phyloP scores from a whole-genome alignment of 2,329 filamentous ascomycete genomes.

The Davidsoniella virescens region DNA sequence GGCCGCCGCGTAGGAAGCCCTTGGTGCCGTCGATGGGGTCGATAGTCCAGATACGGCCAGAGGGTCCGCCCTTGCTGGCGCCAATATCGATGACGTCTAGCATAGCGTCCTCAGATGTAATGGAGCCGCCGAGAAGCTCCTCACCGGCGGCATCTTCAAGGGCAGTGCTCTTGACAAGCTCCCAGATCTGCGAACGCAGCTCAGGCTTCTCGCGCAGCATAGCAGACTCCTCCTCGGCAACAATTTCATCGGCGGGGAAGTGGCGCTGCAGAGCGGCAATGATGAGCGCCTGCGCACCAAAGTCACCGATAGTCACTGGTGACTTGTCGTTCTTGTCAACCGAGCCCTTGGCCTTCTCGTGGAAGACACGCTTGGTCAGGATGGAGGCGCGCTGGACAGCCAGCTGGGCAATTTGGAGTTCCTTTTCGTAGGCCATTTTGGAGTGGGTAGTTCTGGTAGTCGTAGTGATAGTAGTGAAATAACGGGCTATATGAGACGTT shows the following conservation, averaged over 20 bases:
- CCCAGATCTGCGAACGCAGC: conserved; percentile 60
- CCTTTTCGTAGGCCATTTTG: conserved; percentile 35
- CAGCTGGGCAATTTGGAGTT: conserved; percentile 70
- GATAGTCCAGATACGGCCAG: conserved; percentile 82
- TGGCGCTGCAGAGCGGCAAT: conserved; percentile 76
- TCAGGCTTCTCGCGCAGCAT: conserved; percentile 55
- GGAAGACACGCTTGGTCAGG: conserved; percentile 37
- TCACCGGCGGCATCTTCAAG: conserved; percentile 43
- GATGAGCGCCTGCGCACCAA: conserved; percentile 92
- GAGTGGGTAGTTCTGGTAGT: conserved; percentile 14
- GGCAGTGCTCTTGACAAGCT: conserved; percentile 50
- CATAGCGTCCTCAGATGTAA: conserved; percentile 50
- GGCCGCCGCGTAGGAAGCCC: conserved; percentile 86
- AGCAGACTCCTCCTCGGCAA: conserved; percentile 86
- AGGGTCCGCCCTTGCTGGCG: conserved; percentile 52
- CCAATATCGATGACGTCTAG: conserved; percentile 51
- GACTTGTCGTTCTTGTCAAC: conserved; percentile 81
- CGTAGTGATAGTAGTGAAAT: neutral
- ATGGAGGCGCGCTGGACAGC: conserved; percentile 64
- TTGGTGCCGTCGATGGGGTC: conserved; percentile 98
- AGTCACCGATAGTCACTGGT: conserved; percentile 94
- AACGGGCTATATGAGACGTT: conserved; percentile 5
- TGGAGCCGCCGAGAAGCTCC: conserved; percentile 52
- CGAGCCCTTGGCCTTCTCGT: conserved; percentile 87
- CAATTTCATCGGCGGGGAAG: conserved; percentile 81